These are phyloP conservation scores for Silene latifolia DNA, from an alignment of 148 eudicot species.

Conservation along the genomic window DNA sequence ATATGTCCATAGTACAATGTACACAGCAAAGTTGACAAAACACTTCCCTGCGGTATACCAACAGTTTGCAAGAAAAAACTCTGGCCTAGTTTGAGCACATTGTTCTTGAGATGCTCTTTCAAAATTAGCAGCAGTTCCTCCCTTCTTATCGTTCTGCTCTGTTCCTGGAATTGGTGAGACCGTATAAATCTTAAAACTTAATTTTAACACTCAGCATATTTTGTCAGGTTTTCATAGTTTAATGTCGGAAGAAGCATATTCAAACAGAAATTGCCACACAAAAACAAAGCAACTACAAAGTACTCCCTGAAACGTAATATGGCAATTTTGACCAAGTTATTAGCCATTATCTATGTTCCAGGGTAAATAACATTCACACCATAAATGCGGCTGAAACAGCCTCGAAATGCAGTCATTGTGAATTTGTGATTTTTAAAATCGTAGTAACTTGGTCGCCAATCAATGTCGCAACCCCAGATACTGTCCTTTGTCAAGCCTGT, in stretches of 20 bases:
- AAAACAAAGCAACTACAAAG: not conserved
- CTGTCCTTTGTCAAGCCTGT: too few relatives aligned
- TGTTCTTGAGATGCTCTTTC: constrained; percentile 63
- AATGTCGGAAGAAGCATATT: constrained; percentile 2
- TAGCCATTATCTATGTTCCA: not conserved
- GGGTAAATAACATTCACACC: not conserved
- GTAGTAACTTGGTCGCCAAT: too few relatives aligned
- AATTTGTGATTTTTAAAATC: too few relatives aligned
- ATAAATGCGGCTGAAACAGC: too few relatives aligned
- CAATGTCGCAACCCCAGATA: too few relatives aligned
- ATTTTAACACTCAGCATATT: not conserved
- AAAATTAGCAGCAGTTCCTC: constrained; percentile 41
- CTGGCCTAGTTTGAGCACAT: constrained; percentile 49
- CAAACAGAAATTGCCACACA: not conserved
- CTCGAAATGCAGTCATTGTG: too few relatives aligned
- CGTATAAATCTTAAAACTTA: not conserved
- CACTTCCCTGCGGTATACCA: constrained; percentile 97
- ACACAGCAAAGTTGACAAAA: constrained; percentile 70
- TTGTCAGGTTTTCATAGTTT: not conserved
- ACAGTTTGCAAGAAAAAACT: constrained; percentile 64
- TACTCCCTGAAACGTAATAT: too few relatives aligned
- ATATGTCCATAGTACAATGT: constrained; percentile 81
- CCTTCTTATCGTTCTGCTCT: constrained; percentile 42
- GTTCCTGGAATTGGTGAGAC: constrained; percentile 43
- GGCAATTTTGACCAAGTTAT: too few relatives aligned